Base-by-base conservation (phyloP, 768 basidiomycete species). In the Auriculariales sp. region DNA sequence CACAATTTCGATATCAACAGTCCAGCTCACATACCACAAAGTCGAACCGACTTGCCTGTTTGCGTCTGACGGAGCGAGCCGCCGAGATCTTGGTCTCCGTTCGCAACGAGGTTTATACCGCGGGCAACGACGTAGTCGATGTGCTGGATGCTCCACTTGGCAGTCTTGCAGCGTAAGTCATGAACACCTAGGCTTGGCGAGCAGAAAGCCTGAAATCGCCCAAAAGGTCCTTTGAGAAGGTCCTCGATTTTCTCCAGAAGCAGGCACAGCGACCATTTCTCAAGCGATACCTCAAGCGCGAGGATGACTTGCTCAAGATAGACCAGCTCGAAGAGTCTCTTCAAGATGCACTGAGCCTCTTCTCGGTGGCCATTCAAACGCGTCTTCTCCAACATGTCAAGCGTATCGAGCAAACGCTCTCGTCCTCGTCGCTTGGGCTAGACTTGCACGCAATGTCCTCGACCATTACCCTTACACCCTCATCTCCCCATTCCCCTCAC, bases 211-310 rank as follows among this genome's bases (percentile, higher is more conserved):
- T 54, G 17, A 44, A 14, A 3, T 33, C n/a, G 22, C 24, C 14
- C 27, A 34, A 27, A 42, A 74, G 73, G 14, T 56, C 75, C 0
- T 78, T 74, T 55, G 50, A 54, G 2, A 46, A 61, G 3, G 71
- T 84, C 3, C 65, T 68, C 33, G 54, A 58, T 2, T 73, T 87
- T 54, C 68, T 85, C 25, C 57, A 68, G 49, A 79, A 76, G 54
- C 78, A 85, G 54, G 66, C 69, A 14, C 67, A 74, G 34, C 67
- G 83, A 1, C 81, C 86, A 0, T 89, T 87, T 65, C 63, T 90
- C 54, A 84, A 85, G 62, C 71, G 84, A 3, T 89, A 84, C 58
- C 69, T 90, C 32, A 78, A 79, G 58, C 74, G 83, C 35, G 79
- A 83, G 32, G 83, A 88, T 54, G 80, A 80, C 27, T 58, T 71